phyloP scores from a whole-genome alignment of 1,284 basidiomycete species.

The Grifola frondosa region DNA sequence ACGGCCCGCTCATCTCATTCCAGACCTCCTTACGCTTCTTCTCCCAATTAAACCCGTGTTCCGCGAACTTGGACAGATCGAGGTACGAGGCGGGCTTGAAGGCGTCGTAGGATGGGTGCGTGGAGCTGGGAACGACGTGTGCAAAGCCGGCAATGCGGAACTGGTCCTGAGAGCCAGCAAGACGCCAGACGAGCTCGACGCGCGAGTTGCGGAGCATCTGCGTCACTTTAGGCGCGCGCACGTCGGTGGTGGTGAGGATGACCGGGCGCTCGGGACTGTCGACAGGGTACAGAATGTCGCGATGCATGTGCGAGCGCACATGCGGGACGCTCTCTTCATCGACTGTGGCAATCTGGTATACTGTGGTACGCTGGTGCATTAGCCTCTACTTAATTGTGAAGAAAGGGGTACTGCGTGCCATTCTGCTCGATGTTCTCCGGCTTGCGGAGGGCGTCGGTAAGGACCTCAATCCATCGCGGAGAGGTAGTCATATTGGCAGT shows the following conservation, averaged over 20 bases:
- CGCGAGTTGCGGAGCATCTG: conserved; percentile 45
- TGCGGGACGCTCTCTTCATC: conserved; percentile 45
- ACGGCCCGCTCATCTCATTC: conserved; percentile 48
- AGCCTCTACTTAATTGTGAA: too few species aligned
- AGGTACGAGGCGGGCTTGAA: conserved; percentile 17
- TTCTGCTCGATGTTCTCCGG: conserved; percentile 43
- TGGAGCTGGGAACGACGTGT: conserved; percentile 42
- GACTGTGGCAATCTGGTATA: conserved; percentile 61
- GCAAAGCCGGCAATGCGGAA: conserved; percentile 55
- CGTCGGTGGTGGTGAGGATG: conserved; percentile 46
- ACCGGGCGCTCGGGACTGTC: conserved; percentile 49
- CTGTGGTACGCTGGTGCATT: conserved; percentile 31
- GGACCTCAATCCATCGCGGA: conserved; percentile 52
- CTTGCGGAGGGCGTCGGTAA: conserved; percentile 43
- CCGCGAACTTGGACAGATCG: conserved; percentile 38
- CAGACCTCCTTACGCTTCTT: conserved; percentile 52
- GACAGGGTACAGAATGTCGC: conserved; percentile 49
- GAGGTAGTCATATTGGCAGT: conserved; percentile 22
- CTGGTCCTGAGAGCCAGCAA: conserved; percentile 53
- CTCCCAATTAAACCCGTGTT: conserved; percentile 61
- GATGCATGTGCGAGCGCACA: conserved; percentile 61
- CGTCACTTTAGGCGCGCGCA: conserved; percentile 57
- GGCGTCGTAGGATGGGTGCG: conserved; percentile 6
- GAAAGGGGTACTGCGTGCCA: too few species aligned
- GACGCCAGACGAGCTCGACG: conserved; percentile 63